phyloP scores from a whole-genome alignment of 2,329 filamentous ascomycete genomes.

The Xylaria sp. region DNA sequence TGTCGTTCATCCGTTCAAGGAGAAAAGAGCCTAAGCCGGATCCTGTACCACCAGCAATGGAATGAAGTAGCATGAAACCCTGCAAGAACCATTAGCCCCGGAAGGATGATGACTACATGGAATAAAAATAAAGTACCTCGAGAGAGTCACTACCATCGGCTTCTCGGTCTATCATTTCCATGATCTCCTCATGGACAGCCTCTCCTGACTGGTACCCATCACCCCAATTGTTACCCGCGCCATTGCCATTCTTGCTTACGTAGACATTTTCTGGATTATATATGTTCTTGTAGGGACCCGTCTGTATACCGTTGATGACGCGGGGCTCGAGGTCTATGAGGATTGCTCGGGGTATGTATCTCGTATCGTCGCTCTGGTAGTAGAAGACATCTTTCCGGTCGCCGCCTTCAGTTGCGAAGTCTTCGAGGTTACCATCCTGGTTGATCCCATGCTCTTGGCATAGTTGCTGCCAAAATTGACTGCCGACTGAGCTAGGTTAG shows the following conservation, averaged over 20 bases:
- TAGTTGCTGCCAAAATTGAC: constrained; percentile 98
- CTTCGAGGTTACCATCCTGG: constrained; percentile 94
- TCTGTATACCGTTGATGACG: constrained; percentile 91
- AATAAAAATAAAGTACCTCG: constrained; percentile 62
- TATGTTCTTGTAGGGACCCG: constrained; percentile 94
- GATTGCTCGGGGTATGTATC: constrained; percentile 96
- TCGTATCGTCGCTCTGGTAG: constrained; percentile 98
- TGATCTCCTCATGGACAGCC: constrained; percentile 90
- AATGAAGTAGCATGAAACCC: constrained; percentile 99
- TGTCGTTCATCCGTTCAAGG: constrained; percentile 92
- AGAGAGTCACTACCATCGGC: constrained; percentile 97
- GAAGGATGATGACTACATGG: neutral
- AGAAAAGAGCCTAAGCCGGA: constrained; percentile 96
- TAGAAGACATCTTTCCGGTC: constrained; percentile 99
- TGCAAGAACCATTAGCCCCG: constrained; percentile 41
- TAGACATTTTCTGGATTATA: constrained; percentile 99
- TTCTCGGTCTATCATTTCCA: constrained; percentile 99
- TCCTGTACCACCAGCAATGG: constrained; percentile 95
- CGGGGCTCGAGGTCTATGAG: constrained; percentile 93
- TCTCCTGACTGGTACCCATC: constrained; percentile 94
- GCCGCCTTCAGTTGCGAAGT: constrained; percentile 96
- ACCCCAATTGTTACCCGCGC: constrained; percentile 98
- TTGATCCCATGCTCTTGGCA: constrained; percentile 98
- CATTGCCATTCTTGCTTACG: constrained; percentile 89
- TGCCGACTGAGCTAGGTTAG: constrained; percentile 72